phyloP scores from a whole-genome alignment of 805 yeast species.

The Yarrowia divulgata region DNA sequence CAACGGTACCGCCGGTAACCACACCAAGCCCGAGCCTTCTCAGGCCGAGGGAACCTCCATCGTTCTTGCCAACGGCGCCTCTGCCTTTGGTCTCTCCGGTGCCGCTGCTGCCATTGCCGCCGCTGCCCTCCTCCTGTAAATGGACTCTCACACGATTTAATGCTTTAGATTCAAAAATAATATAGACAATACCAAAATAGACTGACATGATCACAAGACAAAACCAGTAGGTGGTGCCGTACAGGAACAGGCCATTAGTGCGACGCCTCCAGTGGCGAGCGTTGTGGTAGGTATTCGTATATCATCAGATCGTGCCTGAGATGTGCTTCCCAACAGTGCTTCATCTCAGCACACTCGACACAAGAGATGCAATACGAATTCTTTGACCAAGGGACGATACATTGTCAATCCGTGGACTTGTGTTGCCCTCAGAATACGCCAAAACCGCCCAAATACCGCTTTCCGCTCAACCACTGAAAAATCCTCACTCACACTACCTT shows the following conservation, averaged over 20 bases:
- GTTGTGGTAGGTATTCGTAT: no score
- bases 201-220: not conserved
- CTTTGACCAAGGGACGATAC: no score
- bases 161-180: constrained; percentile 36
- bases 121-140: constrained; percentile 31
- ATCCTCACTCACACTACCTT: not conserved
- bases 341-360: not conserved
- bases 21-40: constrained; percentile 34
- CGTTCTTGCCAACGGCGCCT: constrained; percentile 19
- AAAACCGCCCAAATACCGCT: no score
- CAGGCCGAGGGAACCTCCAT: constrained; percentile 11
- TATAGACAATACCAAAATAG: constrained; percentile 22
- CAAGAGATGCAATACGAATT: not conserved
- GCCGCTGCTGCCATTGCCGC: constrained; percentile 27
- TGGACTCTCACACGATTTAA: constrained; percentile 19
- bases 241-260: no score
- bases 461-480: not conserved
- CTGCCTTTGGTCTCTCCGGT: constrained; percentile 18
- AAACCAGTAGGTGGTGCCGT: no score
- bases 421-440: no score
- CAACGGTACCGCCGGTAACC: constrained; percentile 26
- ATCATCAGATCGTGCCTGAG: not conserved
- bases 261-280: no score
- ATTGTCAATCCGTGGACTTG: no score
- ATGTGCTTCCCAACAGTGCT: not conserved